Evolutionary conservation across 1,284 basidiomycete species (phyloP), one percentile per base, ranked within the genome.

Genomic region (Irpex sp.): DNA sequence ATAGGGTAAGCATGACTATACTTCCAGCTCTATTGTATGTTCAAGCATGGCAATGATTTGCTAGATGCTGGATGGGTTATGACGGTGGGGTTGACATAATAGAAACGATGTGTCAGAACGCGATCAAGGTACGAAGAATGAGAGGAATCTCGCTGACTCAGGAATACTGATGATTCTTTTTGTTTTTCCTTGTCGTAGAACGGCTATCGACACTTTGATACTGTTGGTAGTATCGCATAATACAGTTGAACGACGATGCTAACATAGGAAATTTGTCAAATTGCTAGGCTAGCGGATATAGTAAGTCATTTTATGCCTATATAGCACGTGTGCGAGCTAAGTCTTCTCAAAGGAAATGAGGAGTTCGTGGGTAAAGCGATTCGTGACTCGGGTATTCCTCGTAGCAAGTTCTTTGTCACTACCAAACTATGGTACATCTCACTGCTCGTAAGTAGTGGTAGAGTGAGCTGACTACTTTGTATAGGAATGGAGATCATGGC

Each of bases 51-150:
- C 40, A 9, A 44, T 44, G 40, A 44, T 44, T 44, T 37, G 17
- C 58, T n/a, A 69, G 68, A 6, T 68, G 68, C 61, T 69, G 67
- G 68, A 61, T 67, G 21, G 65, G 67, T 17, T 5, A 55, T 15
- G 62, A 64, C 8, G 66, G 66, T 13, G 64, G 66, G 52, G 17
- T 37, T 3, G 61, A 67, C 19, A 40, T 48, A 19, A 67, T 64
- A 6, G 59, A 63, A 8, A 60, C 64, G 21, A 67, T 68, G 67
- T 66, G 64, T 57, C 59, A 57, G 19, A 65, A 64, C 36, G 68
- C 68, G 3, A 38, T 69, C 4, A 66, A 69, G 62, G 68, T 68
- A 54, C 5, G 15, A 11, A 26, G 62, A 34, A 2, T n/a, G 13
- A 52, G 9, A 17, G 34, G 6, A 8, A 5, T 19, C 19, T 19